phyloP scores from a whole-genome alignment of 257 asterid genomes.

The Forsythia viridissima region DNA sequence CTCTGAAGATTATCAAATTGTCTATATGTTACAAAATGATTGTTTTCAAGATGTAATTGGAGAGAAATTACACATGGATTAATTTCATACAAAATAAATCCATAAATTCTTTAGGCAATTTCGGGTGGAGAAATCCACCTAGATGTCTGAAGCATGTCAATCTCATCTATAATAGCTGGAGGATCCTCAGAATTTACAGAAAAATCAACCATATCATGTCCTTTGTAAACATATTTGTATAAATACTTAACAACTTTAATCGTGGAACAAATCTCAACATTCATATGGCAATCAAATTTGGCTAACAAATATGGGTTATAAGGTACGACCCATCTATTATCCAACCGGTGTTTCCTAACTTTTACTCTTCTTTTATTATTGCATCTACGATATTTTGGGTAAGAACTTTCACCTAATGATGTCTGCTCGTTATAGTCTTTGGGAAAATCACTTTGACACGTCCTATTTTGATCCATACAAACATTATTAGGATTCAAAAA shows the following conservation, averaged over 20 bases:
- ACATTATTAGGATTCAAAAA: neutral
- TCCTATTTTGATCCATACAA: neutral
- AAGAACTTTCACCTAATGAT: neutral
- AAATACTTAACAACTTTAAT: slow-evolving; percentile 5
- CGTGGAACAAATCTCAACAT: slow-evolving; percentile 5
- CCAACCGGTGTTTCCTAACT: neutral
- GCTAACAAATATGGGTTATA: slow-evolving; percentile 5
- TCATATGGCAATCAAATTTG: slow-evolving; percentile 13
- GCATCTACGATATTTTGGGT: neutral
- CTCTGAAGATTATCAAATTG: neutral
- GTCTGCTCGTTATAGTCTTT: neutral
- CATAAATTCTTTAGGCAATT: neutral
- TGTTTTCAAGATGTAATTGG: no score
- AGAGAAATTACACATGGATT: neutral
- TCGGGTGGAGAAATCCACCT: neutral
- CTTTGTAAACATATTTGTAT: slow-evolving; percentile 19
- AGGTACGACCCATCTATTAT: slow-evolving; percentile 18
- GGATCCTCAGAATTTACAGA: no score
- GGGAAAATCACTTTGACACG: slow-evolving; percentile 1
- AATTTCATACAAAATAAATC: neutral
- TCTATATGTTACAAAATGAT: no score
- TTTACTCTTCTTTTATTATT: neutral
- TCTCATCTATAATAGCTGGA: neutral
- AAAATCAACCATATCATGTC: neutral
- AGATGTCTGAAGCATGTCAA: neutral